Evolutionary conservation across 352 stramenopile species (phyloP).

Genomic region (Globisporangium cederbergense): DNA sequence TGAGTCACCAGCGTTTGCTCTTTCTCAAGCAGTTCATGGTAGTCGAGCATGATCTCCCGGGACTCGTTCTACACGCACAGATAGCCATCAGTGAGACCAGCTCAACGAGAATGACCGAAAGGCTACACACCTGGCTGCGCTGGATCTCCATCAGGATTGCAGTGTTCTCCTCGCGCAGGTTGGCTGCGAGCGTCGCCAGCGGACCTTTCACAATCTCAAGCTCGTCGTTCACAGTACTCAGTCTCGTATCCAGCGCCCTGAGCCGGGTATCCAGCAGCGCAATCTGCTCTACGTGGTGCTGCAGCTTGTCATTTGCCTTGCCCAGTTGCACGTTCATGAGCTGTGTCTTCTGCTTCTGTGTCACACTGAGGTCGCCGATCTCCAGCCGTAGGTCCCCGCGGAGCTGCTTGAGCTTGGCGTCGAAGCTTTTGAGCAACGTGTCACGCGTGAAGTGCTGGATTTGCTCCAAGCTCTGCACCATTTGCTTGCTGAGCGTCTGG

Average conservation of each 20-base stretch:
- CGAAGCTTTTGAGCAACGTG: constrained; percentile 33
- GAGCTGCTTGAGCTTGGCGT: constrained; percentile 30
- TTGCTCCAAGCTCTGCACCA: constrained; percentile 28
- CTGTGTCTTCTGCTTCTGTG: constrained; percentile 24
- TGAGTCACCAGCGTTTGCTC: constrained; percentile 26
- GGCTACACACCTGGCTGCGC: constrained; percentile 43
- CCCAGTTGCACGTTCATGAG: constrained; percentile 28
- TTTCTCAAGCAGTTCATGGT: constrained; percentile 51
- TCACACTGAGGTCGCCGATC: constrained; percentile 20
- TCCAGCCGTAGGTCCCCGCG: constrained; percentile 23
- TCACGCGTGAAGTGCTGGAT: constrained; percentile 44
- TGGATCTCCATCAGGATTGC: constrained; percentile 64
- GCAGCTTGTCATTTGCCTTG: constrained; percentile 29
- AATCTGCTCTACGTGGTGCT: constrained; percentile 35
- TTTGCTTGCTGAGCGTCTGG: constrained; percentile 26
- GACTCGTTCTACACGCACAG: constrained; percentile 48
- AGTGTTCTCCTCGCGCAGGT: constrained; percentile 68
- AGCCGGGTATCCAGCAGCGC: constrained; percentile 33
- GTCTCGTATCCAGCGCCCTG: constrained; percentile 22
- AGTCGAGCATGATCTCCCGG: constrained; percentile 64
- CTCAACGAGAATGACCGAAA: neutral
- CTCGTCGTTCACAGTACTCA: constrained; percentile 33
- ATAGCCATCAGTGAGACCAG: neutral
- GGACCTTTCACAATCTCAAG: constrained; percentile 48
- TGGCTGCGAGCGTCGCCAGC: constrained; percentile 48